These are phyloP conservation scores for Protomyces lactucae-debilis DNA, from an alignment of 1,139 yeast genomes.

Conservation along the genomic window DNA sequence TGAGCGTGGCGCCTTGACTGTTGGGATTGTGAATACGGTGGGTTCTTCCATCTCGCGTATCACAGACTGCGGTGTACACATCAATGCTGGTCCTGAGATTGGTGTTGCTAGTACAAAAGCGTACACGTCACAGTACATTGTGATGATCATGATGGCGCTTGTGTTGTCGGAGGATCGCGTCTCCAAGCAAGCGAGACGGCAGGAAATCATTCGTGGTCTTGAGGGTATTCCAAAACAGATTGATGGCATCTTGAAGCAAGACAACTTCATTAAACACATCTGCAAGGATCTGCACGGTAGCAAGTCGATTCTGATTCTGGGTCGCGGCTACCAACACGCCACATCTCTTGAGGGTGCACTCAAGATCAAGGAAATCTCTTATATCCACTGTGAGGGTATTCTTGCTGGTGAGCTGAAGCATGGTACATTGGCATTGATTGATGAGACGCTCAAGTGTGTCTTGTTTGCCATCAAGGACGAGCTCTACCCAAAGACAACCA, in stretches of 20 bases:
- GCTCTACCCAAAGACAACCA: slow-evolving; percentile 90
- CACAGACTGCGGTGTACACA: slow-evolving; percentile 99
- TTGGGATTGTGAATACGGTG: slow-evolving; percentile 90
- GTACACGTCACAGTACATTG: slow-evolving; percentile 96
- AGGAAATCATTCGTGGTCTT: slow-evolving; percentile 81
- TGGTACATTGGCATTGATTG: slow-evolving; percentile 96
- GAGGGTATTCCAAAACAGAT: slow-evolving; percentile 82
- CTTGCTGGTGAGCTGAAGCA: slow-evolving; percentile 98
- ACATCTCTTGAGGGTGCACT: slow-evolving; percentile 98
- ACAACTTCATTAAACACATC: slow-evolving; percentile 65
- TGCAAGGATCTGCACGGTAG: slow-evolving; percentile 72
- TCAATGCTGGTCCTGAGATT: slow-evolving; percentile 98
- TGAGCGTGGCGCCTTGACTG: slow-evolving; percentile 95
- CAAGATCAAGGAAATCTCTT: slow-evolving; percentile 95
- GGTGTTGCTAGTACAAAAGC: slow-evolving; percentile 99
- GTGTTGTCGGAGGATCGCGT: slow-evolving; percentile 88
- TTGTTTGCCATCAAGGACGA: slow-evolving; percentile 98
- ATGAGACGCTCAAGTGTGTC: slow-evolving; percentile 85
- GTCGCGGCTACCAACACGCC: slow-evolving; percentile 97
- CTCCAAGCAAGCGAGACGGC: slow-evolving; percentile 68
- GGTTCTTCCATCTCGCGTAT: slow-evolving; percentile 94
- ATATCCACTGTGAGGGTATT: slow-evolving; percentile 99
- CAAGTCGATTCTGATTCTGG: slow-evolving; percentile 81
- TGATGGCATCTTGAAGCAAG: slow-evolving; percentile 66
- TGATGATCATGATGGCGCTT: slow-evolving; percentile 93